Base-by-base conservation (phyloP, 108 stramenopile genomes). In the Cyclotella kingstonii region DNA sequence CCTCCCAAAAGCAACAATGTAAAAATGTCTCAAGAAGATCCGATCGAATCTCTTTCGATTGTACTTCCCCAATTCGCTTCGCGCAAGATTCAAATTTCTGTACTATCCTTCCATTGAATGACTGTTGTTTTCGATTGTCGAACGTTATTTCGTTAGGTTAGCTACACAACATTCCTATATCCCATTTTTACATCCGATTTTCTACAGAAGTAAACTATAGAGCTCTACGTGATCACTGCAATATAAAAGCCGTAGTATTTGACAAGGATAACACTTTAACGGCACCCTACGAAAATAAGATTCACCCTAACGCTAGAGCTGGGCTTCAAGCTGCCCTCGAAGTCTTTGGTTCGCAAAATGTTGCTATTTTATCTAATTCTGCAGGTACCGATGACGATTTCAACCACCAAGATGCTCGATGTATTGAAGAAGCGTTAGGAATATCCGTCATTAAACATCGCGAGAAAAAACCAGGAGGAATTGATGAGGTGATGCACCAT, bases 191-290 rank as follows among this genome's bases (percentile, higher is more conserved):
- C n/a, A 19, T 23, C 15, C 19, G 9, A 35, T 36, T 30, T 18
- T 11, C 60, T 2, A 45, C 18, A 79, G 83, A 91, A 40, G 43
- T 94, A 14, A 85, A 89, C 76, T 94, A 87, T 54, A 31, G 59
- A 56, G 82, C 84, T 12, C 60, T 94, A 35, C 80, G 80, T 51
- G 81, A 86, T n/a, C 69, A 79, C 46, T 83, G 83, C 53, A 89
- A 86, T 36, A 85, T 94, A 63, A 70, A 68, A 29, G 90, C 84
- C 29, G 79, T 94, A 15, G 62, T 96, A 43, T 90, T 91, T 57
- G 93, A 95, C 74, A 94, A 97, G 65, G 96, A 97, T 77, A 97
- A 97, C 59, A 97, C 96, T 8, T 67, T 97, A 52, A 97, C 96
- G 7, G 89, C 91, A 9, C 96, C 96, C 30, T 97, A 97, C 62